These are phyloP conservation scores for Dendrostoma leiphaemia DNA, from an alignment of 2,329 filamentous ascomycete species.

Conservation along the genomic window DNA sequence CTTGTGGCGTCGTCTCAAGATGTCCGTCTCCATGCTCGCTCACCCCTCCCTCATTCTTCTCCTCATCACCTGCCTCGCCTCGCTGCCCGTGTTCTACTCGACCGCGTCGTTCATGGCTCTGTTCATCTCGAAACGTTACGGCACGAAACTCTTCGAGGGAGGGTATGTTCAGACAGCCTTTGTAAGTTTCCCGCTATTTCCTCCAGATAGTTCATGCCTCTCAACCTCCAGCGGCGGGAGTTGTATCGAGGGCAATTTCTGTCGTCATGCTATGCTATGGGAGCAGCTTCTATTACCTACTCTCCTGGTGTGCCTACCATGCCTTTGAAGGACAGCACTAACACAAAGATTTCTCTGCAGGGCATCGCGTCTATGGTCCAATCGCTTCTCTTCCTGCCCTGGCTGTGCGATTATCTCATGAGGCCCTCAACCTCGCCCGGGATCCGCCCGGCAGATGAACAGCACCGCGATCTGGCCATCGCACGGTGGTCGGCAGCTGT, in stretches of 20 bases:
- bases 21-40: constrained; percentile 12
- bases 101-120: constrained; percentile 25
- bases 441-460: constrained; percentile 20
- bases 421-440: constrained; percentile 19
- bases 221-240: too few species aligned
- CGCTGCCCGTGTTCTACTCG: constrained; percentile 8
- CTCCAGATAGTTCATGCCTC: too few species aligned
- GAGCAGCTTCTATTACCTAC: too few species aligned
- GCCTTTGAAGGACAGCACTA: too few species aligned
- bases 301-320: too few species aligned
- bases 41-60: constrained; percentile 20
- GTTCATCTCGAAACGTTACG: constrained; percentile 31
- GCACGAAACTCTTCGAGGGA: constrained; percentile 26
- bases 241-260: too few species aligned
- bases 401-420: constrained; percentile 23
- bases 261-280: too few species aligned
- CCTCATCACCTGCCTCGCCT: constrained; percentile 14
- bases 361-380: constrained; percentile 27
- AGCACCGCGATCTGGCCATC: constrained; percentile 27
- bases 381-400: constrained; percentile 28
- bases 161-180: constrained; percentile 31
- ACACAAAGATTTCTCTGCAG: too few species aligned
- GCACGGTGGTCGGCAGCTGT: constrained; percentile 27
- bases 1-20: constrained; percentile 7
- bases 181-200: too few species aligned